Evolutionary conservation across 1,139 yeast species (phyloP), one percentile per base, ranked within the genome.

Genomic region (Kodamaea sp.): DNA sequence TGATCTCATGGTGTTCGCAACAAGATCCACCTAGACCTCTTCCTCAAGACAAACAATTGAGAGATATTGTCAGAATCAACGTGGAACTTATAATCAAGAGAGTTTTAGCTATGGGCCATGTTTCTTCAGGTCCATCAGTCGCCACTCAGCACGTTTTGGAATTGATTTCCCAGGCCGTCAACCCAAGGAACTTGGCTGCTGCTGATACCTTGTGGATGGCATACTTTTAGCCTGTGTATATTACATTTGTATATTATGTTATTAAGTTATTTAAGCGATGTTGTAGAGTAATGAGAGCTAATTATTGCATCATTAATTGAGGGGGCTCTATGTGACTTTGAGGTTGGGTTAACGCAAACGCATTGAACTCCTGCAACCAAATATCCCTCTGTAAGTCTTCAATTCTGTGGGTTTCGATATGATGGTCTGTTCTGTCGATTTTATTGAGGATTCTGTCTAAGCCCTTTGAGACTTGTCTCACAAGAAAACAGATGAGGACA

Each of bases 161-260:
- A 49, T 75, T 92, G 55, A 88, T 94, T 35, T 84, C 96, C 3
- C 94, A 87, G 53, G 97, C 99, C 4, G 98, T 92, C 10, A 92
- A 90, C 55, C 97, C 98, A 22, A 78, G 96, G 50, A 88, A 88
- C 51, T 68, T 94, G 55, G 97, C 97, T 10, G 81, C 89, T 41
- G 85, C 96, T 13, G 98, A 94, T 53, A 83, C 90, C 20, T 73
- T 88, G 44, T 92, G 96, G 94, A 89, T 92, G 96, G 95, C 98
- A 1, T 92, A 89, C 66, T 76, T 90, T 47, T 84, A 64, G 39
- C n/a, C n/a, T n/a, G n/a, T n/a, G n/a, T n/a, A n/a, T n/a, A n/a
- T n/a, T n/a, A n/a, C n/a, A n/a, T n/a, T n/a, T n/a, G n/a, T n/a
- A n/a, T n/a, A n/a, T n/a, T n/a, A n/a, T n/a, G n/a, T n/a, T n/a